Percentiles rank a stretch among this genome's conserved stretches.
phyloP scores from a whole-genome alignment of 2,329 filamentous ascomycete species.

The Pseudogymnoascus sp. region DNA sequence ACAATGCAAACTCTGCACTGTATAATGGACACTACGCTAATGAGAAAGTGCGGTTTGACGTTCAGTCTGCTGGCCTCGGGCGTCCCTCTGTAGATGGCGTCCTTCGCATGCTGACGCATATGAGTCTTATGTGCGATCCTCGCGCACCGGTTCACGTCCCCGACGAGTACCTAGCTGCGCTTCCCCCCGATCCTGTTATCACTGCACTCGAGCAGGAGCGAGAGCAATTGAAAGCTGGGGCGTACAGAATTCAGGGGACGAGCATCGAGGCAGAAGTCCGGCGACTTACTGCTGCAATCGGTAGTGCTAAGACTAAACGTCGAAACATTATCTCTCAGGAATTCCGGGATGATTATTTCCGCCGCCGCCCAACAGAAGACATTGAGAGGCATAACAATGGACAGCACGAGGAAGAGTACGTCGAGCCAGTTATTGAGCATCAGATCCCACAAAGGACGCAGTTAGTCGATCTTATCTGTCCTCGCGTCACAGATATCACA shows the following conservation, averaged over 20 bases:
- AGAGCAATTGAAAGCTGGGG: slow-evolving; percentile 9
- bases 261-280: slow-evolving; percentile 9
- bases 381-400: slow-evolving; percentile 17
- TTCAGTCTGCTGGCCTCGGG: slow-evolving; percentile 17
- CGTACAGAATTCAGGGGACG: slow-evolving; percentile 8
- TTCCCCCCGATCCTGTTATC: slow-evolving; percentile 4
- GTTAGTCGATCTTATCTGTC: slow-evolving; percentile 17
- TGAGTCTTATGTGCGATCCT: slow-evolving; percentile 13
- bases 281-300: slow-evolving; percentile 2
- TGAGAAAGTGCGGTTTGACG: slow-evolving; percentile 15
- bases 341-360: not conserved
- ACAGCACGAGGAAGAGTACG: slow-evolving; percentile 12
- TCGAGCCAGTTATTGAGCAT: slow-evolving; percentile 15
- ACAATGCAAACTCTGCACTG: slow-evolving; percentile 11
- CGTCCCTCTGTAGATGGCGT: slow-evolving; percentile 10
- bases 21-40: slow-evolving; percentile 12
- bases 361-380: slow-evolving; percentile 14
- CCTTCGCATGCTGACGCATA: slow-evolving; percentile 10
- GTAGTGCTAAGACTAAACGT: slow-evolving; percentile 6
- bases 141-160: not conserved
- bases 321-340: slow-evolving; percentile 10
- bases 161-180: not conserved
- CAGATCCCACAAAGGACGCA: slow-evolving; percentile 16
- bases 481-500: slow-evolving; percentile 12
- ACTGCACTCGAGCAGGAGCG: slow-evolving; percentile 8